Base-by-base conservation (phyloP, 2,329 filamentous ascomycete genomes). In the Blastomyces silverae region DNA sequence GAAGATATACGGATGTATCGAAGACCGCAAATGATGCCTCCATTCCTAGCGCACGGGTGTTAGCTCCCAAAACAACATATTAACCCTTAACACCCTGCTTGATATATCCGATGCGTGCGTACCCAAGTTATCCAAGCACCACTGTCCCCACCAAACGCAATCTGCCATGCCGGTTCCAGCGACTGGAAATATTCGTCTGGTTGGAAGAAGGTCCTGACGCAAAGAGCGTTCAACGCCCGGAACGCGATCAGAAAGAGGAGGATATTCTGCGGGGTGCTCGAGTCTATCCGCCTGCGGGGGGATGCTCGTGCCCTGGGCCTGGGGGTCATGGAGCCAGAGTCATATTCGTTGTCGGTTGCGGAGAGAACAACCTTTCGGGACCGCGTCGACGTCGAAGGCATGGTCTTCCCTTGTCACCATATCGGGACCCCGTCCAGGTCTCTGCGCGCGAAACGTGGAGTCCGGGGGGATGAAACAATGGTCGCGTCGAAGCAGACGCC, bases 171-270 rank as follows among this genome's bases (percentile, higher is more conserved):
- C 63, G 94, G 93, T 79, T 99, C 94, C 56, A 97, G 84, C 1
- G 92, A 89, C 75, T 99, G 94, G 73, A 94, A 99, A 80, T 91
- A 97, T 77, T 99, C 94, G 80, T 99, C 94, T 37, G 94, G 94
- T 77, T 99, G 94, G 79, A 99, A 99, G 76, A 97, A 99, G 25
- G 94, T 97, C 69, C 85, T 82, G 65, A 95, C 81, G 67, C 83
- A 86, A 70, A 94, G 82, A 42, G 91, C 87, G 79, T 96, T 96
- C 74, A 90, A 76, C 68, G 93, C 83, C 64, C 94, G 90, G 68
- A 96, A 84, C 52, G 85, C 81, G 69, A 97, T 60, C 22, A 82
- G 73, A 63, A 74, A 75, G 28, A 79, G 71, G 63, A 80, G 70
- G 65, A 79, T 61, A 60, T 67, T 64, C 8, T 64, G 66, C 17